Base-by-base conservation (phyloP, 495 filamentous ascomycete genomes). In the Tuber umbilicatum region DNA sequence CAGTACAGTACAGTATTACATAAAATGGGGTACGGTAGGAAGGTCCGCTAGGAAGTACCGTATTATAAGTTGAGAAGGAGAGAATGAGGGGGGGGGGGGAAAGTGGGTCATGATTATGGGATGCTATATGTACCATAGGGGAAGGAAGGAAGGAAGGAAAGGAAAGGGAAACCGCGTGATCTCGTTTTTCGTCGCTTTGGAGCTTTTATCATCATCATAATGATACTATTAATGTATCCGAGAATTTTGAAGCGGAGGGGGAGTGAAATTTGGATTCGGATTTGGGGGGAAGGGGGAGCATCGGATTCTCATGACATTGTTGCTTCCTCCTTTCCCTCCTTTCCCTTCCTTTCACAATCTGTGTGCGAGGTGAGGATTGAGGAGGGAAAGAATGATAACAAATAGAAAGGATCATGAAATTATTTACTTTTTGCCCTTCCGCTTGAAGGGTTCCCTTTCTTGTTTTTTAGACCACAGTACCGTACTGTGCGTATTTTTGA, bases 381-480 rank as follows among this genome's bases (percentile, higher is more conserved):
- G 39, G 39, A 39, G 19, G 12, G 31, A 19, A 40, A n/a, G 64
- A 7, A 9, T 35, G 41, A 71, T 37, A 68, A 27, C 60, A 47
- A 47, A 69, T 74, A 67, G 50, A 45, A 45, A 45, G 40, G 45
- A 45, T 45, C 42, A 78, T 27, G n/a, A 60, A 27, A 27, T 60
- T 60, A 31, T 60, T 60, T 60, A 10, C 50, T 60, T 60, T 60
- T 60, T 60, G 50, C 50, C 50, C 50, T 60, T 60, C 50, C n/a
- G n/a, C 2, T 60, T 60, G 50, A 60, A 31, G 0, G 50, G 50
- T 60, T 60, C 50, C 50, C 12, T 31, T 60, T 60, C 7, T 60
- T 55, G 23, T 47, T 60, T 12, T 7, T 14, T 16, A n/a, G n/a
- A n/a, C n/a, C n/a, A n/a, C n/a, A n/a, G n/a, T n/a, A n/a, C n/a